Evolutionary conservation across 306 rosid genomes (phyloP).

Genomic region (Cicer bijugum): DNA sequence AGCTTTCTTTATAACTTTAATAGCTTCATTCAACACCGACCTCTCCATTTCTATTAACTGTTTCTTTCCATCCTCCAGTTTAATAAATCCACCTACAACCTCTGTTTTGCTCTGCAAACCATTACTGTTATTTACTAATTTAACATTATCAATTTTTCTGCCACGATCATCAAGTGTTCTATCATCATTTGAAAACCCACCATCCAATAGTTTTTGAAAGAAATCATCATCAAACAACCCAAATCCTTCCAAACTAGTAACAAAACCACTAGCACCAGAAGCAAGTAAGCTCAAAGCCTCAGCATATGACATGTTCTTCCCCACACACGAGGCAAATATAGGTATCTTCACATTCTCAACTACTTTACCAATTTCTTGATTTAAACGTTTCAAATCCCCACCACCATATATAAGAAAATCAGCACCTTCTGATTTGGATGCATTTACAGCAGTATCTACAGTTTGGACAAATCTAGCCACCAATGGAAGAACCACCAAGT

Average conservation of each 20-base stretch:
- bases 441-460: slow-evolving; percentile 65
- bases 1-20: slow-evolving; percentile 80
- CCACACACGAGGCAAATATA: slow-evolving; percentile 55
- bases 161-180: slow-evolving; percentile 38
- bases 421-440: slow-evolving; percentile 90
- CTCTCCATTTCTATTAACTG: slow-evolving; percentile 71
- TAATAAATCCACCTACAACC: slow-evolving; percentile 73
- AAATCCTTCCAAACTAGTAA: slow-evolving; percentile 60
- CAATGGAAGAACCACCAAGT: slow-evolving; percentile 81
- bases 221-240: slow-evolving; percentile 58
- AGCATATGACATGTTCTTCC: slow-evolving; percentile 42
- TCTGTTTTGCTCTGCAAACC: slow-evolving; percentile 47
- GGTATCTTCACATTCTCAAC: slow-evolving; percentile 81
- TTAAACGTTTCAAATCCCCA: slow-evolving; percentile 46
- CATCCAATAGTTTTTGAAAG: slow-evolving; percentile 53
- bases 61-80: slow-evolving; percentile 78
- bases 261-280: slow-evolving; percentile 89
- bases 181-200: slow-evolving; percentile 44
- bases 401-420: slow-evolving; percentile 78
- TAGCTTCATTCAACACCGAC: slow-evolving; percentile 69
- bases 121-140: slow-evolving; percentile 44
- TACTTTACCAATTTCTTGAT: slow-evolving; percentile 51
- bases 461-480: slow-evolving; percentile 81
- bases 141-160: slow-evolving; percentile 34
- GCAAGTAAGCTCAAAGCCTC: slow-evolving; percentile 61